phyloP scores from a whole-genome alignment of 345 rosid species.

The Ceriops zippeliana region DNA sequence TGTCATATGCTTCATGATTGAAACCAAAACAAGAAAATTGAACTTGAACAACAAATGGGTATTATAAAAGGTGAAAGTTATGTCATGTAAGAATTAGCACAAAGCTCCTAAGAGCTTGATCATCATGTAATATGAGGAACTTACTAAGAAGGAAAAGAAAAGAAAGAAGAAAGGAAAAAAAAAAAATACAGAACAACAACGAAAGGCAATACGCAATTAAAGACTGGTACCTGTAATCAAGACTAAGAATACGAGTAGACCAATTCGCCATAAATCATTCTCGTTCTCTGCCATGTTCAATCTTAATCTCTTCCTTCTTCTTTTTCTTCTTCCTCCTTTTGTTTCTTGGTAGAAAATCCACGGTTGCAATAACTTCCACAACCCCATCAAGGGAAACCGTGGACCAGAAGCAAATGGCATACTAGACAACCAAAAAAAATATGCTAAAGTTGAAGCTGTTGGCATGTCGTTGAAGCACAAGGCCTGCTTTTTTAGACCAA shows the following conservation, averaged over 20 bases:
- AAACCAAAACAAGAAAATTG: background rate
- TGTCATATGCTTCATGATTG: constrained; percentile 10
- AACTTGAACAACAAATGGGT: constrained; percentile 26
- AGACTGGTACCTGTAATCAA: constrained; percentile 28
- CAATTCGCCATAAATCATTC: constrained; percentile 28
- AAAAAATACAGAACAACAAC: background rate
- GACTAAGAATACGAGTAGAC: constrained; percentile 23
- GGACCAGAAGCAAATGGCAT: constrained; percentile 3
- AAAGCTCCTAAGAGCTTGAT: background rate
- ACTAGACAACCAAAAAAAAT: background rate
- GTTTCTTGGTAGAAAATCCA: constrained; percentile 3
- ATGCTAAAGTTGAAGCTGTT: constrained; percentile 11
- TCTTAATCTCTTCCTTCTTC: background rate
- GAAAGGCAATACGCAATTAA: background rate
- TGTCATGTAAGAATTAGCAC: background rate
- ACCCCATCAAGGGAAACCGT: constrained; percentile 12
- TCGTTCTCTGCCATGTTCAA: constrained; percentile 34
- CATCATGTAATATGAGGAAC: constrained; percentile 14
- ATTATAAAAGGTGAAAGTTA: constrained; percentile 53
- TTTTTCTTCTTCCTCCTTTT: background rate
- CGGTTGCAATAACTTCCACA: background rate
- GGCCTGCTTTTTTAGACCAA: constrained; percentile 26
- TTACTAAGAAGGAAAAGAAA: background rate
- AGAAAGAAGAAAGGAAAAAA: background rate
- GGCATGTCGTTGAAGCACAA: constrained; percentile 27